phyloP scores from a whole-genome alignment of 441 rosid genomes.

The Metrosideros polymorpha region DNA sequence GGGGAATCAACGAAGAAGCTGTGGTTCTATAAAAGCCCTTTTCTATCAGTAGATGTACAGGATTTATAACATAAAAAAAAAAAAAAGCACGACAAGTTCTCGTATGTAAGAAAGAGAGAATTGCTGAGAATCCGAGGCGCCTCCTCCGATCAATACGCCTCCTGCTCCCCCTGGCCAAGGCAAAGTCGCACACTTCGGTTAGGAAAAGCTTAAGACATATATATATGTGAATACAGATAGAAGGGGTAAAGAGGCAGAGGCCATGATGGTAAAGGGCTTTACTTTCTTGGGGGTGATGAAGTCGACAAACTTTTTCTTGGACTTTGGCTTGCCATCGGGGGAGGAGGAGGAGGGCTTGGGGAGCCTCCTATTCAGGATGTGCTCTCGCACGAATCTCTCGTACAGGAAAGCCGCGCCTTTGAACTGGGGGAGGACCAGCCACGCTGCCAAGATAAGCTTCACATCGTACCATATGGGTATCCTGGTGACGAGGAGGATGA shows the following conservation, averaged over 20 bases:
- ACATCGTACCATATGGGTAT: conserved; percentile 73
- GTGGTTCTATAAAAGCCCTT: not conserved
- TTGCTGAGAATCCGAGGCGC: not conserved
- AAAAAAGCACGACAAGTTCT: not conserved
- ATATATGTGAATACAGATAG: not conserved
- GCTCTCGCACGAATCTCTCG: conserved; percentile 50
- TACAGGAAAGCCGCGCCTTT: conserved; percentile 85
- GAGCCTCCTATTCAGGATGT: conserved; percentile 19
- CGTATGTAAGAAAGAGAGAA: not conserved
- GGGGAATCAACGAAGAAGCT: not conserved
- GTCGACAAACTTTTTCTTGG: conserved; percentile 30
- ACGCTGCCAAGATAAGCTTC: conserved; percentile 48
- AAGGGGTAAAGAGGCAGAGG: not conserved
- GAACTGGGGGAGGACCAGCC: conserved; percentile 82
- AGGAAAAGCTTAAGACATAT: not conserved
- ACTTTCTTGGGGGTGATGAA: conserved; percentile 35
- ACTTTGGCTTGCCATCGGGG: conserved; percentile 1
- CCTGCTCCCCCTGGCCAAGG: not conserved
- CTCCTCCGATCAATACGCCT: not conserved
- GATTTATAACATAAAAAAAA: not conserved
- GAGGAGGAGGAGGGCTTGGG: not conserved
- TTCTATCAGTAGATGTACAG: not conserved
- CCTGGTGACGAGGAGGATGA: conserved; percentile 15
- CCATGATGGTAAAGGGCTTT: not conserved
- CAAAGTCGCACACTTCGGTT: not conserved